These are phyloP conservation scores for Lolium perenne DNA, from an alignment of 176 grass and related monocot genomes.

Conservation along the genomic window DNA sequence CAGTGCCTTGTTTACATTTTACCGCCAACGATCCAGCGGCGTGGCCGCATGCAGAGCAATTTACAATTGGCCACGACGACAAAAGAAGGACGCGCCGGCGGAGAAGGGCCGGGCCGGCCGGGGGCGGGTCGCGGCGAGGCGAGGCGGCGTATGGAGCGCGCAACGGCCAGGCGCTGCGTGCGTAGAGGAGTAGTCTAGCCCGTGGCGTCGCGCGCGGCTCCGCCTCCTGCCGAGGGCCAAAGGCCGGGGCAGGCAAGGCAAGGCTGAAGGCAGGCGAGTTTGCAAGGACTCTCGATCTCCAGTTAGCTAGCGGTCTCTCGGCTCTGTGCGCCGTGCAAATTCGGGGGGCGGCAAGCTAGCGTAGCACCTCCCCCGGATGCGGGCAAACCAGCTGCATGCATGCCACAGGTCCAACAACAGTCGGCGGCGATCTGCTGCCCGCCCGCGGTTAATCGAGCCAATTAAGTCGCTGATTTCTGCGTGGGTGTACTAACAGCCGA, in stretches of 20 bases:
- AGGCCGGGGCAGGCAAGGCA: not conserved
- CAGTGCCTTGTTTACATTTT: no score
- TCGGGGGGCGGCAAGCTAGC: not conserved
- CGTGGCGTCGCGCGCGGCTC: constrained; percentile 16
- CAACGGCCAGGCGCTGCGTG: constrained; percentile 24
- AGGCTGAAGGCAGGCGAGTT: not conserved
- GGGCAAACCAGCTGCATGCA: not conserved
- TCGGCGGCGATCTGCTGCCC: not conserved
- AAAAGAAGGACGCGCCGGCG: no score
- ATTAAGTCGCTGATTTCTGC: not conserved
- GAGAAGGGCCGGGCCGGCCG: no score
- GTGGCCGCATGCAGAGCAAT: not conserved
- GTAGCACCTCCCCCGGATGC: constrained; percentile 47
- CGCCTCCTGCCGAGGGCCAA: constrained; percentile 22
- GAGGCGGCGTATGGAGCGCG: constrained; percentile 38
- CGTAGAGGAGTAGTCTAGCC: not conserved
- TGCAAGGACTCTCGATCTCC: not conserved
- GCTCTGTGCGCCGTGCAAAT: not conserved
- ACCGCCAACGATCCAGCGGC: no score
- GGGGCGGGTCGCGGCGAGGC: no score
- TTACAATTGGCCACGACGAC: not conserved
- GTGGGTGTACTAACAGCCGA: not conserved
- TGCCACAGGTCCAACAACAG: not conserved
- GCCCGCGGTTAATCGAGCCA: not conserved
- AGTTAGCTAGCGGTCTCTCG: not conserved